phyloP scores from a whole-genome alignment of 2,329 filamentous ascomycete species.

The Aspergillus chevalieri region DNA sequence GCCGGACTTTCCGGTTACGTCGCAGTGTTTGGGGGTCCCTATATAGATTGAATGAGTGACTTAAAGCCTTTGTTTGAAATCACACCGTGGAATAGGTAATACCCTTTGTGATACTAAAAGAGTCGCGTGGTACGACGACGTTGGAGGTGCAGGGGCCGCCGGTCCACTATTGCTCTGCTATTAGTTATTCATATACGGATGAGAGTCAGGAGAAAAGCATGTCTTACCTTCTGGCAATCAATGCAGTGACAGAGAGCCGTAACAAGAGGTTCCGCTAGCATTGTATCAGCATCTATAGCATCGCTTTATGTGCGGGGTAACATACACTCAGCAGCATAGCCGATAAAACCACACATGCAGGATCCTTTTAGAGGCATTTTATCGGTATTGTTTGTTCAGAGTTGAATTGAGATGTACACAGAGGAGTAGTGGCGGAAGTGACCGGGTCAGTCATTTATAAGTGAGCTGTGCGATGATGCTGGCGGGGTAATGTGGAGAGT shows the following conservation, averaged over 20 bases:
- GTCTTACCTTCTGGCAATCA: constrained; percentile 49
- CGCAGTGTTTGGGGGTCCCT: constrained; percentile 47
- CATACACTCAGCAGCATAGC: constrained; percentile 24
- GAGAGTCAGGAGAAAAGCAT: constrained; percentile 6
- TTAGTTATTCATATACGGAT: constrained; percentile 32
- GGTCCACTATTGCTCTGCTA: constrained; percentile 43
- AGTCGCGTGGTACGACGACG: constrained; percentile 42
- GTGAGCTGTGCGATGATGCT: no score
- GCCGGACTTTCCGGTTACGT: constrained; percentile 44
- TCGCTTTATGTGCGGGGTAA: neutral
- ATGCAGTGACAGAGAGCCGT: constrained; percentile 49
- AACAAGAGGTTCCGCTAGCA: constrained; percentile 35
- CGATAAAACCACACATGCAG: constrained; percentile 29
- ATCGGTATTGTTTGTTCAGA: no score
- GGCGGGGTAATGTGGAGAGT: no score
- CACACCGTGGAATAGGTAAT: constrained; percentile 29
- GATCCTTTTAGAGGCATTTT: constrained; percentile 25
- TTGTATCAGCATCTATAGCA: neutral
- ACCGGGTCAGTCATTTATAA: no score
- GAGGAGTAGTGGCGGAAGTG: no score
- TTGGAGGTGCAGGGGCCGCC: constrained; percentile 53
- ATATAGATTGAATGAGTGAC: constrained; percentile 26
- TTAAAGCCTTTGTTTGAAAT: constrained; percentile 33
- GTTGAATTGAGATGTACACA: no score
- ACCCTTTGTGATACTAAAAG: constrained; percentile 48